phyloP scores from a whole-genome alignment of 2,329 filamentous ascomycete genomes.

The Albophoma yamanashiensis region DNA sequence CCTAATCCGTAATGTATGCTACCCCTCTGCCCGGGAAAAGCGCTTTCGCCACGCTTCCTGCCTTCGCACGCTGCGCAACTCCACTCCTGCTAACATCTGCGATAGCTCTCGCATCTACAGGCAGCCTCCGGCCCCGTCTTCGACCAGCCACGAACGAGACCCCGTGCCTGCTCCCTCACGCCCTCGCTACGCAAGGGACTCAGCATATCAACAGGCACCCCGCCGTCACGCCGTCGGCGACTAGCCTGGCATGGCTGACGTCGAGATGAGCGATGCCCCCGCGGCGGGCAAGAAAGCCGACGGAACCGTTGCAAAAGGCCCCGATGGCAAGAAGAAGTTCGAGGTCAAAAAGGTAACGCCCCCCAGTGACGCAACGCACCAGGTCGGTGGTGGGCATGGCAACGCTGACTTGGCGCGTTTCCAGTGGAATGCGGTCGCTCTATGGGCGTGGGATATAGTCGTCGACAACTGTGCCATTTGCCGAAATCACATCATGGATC shows the following conservation, averaged over 20 bases:
- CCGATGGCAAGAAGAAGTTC: slow-evolving; percentile 82
- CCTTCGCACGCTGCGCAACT: no score
- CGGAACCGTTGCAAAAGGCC: slow-evolving; percentile 35
- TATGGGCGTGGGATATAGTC: slow-evolving; percentile 99
- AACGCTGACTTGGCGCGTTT: slow-evolving; percentile 3
- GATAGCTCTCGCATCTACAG: not conserved
- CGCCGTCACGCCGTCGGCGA: not conserved
- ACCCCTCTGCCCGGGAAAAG: not conserved
- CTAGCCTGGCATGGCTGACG: slow-evolving; percentile 63
- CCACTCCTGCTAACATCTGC: not conserved
- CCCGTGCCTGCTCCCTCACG: not conserved
- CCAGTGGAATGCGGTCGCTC: slow-evolving; percentile 94
- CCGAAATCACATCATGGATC: slow-evolving; percentile 98
- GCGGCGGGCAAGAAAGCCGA: slow-evolving; percentile 44
- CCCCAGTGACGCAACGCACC: not conserved
- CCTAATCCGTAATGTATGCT: no score
- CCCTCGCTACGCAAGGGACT: not conserved
- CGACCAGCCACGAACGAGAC: not conserved
- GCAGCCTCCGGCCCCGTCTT: not conserved
- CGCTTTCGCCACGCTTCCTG: not conserved
- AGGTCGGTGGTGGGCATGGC: no score
- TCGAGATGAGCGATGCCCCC: slow-evolving; percentile 89
- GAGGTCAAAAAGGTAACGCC: slow-evolving; percentile 92
- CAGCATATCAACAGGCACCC: not conserved
- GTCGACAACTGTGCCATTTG: slow-evolving; percentile 99